Conservation (phyloP, 2,329 filamentous ascomycete species). For the Fusarium buxicola region DNA sequence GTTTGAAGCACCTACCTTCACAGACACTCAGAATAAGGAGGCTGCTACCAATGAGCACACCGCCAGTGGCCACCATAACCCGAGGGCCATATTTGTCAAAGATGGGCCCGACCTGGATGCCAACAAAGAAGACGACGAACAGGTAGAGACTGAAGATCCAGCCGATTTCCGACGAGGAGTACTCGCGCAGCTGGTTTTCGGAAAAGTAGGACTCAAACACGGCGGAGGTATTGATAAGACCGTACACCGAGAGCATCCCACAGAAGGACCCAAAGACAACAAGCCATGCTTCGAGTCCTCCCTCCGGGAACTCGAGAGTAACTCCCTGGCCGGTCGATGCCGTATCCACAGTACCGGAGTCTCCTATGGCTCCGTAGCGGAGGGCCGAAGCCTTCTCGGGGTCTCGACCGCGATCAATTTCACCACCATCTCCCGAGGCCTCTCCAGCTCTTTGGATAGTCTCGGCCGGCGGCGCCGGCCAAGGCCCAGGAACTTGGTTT, state of each 20-base stretch:
- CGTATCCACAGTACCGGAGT: background rate
- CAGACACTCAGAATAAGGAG: slow-evolving; percentile 78
- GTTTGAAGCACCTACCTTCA: slow-evolving; percentile 47
- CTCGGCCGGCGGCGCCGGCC: slow-evolving; percentile 21
- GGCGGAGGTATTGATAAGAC: slow-evolving; percentile 69
- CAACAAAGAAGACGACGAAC: slow-evolving; percentile 84
- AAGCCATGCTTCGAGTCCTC: slow-evolving; percentile 74
- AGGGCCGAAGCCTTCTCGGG: slow-evolving; percentile 20
- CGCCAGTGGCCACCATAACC: slow-evolving; percentile 73
- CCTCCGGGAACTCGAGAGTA: slow-evolving; percentile 59
- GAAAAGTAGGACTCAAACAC: slow-evolving; percentile 80
- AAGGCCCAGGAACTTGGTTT: slow-evolving; percentile 36
- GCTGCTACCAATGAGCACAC: slow-evolving; percentile 69
- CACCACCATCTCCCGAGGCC: background rate
- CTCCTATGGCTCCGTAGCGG: slow-evolving; percentile 22
- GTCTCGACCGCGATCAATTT: slow-evolving; percentile 2
- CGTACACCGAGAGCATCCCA: slow-evolving; percentile 72
- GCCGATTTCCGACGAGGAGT: slow-evolving; percentile 76
- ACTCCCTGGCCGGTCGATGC: background rate
- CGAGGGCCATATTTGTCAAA: slow-evolving; percentile 82
- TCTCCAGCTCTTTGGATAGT: slow-evolving; percentile 7
- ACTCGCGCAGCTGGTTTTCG: slow-evolving; percentile 75
- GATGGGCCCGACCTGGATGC: slow-evolving; percentile 83
- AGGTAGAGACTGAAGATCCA: slow-evolving; percentile 89
- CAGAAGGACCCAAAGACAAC: slow-evolving; percentile 78